These are phyloP conservation scores for Mortierella sp. DNA, from an alignment of 371 early-diverging fungal genomes.

Conservation along the genomic window DNA sequence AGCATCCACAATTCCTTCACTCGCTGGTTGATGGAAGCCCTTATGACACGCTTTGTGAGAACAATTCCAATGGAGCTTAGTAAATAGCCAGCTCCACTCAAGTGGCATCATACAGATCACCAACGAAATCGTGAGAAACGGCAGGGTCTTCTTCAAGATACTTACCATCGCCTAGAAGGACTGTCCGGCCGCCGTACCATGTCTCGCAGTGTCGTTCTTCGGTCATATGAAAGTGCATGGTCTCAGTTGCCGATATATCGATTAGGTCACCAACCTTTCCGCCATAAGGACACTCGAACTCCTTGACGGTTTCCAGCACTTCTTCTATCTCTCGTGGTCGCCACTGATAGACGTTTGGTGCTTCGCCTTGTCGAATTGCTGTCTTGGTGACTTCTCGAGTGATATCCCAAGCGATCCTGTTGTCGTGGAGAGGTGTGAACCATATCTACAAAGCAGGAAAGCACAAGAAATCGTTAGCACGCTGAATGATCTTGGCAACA, in stretches of 20 bases:
- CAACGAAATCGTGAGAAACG: neutral
- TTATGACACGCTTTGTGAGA: conserved; percentile 24
- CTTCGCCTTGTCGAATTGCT: conserved; percentile 44
- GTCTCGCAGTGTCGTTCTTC: conserved; percentile 51
- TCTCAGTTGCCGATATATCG: conserved; percentile 26
- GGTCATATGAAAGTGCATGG: conserved; percentile 38
- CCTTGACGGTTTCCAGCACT: conserved; percentile 24
- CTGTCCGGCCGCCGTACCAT: conserved; percentile 47
- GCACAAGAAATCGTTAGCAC: too few relatives aligned
- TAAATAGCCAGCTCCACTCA: neutral
- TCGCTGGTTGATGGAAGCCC: conserved; percentile 44
- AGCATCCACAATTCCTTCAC: conserved; percentile 44
- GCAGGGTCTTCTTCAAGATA: neutral
- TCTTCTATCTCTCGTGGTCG: conserved; percentile 35
- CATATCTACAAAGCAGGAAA: conserved; percentile 18
- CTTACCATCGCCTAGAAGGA: conserved; percentile 48
- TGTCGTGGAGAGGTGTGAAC: conserved; percentile 45
- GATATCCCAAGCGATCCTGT: conserved; percentile 51
- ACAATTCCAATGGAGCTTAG: too few relatives aligned
- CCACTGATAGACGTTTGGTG: conserved; percentile 37
- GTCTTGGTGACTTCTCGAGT: conserved; percentile 28
- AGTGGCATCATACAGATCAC: neutral
- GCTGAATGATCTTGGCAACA: neutral
- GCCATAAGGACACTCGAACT: conserved; percentile 40
- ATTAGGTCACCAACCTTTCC: conserved; percentile 38